Evolutionary conservation across 208 protist genomes (phyloP), one percentile per base, ranked within the genome.

Genomic region (Leishmania arabica): DNA sequence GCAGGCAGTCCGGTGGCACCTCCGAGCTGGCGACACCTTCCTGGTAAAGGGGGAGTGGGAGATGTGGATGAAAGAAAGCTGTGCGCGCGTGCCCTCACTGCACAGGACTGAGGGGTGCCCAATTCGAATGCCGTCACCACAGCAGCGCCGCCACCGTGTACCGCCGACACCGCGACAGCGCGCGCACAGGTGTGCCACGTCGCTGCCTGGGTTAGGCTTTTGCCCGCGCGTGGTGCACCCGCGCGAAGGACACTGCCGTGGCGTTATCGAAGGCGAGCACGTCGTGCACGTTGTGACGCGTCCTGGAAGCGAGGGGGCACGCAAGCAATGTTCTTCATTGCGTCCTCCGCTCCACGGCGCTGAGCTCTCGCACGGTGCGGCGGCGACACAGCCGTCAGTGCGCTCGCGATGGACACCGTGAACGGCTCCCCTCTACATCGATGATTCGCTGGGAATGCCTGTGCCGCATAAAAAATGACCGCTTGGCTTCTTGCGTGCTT

Each of bases 251-350:
- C 45, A 34, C 42, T 73, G 68, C 68, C 45, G 68, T 34, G 8
- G 21, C 21, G 49, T 54, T 31, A 27, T 31, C 15, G 42, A 66
- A 37, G 74, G 74, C 13, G 56, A 69, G 19, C 74, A 78, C 21
- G 56, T 62, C n/a, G 4, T 78, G 75, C 75, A 70, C 42, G 51
- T 70, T 19, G 37, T 70, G 75, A 31, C 4, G 51, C 56, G 24
- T 37, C 21, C 9, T 34, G 58, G 27, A 58, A 37, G 15, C 54
- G 40, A 78, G 56, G 75, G 70, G 34, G 45, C 75, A 34, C 21
- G 1, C 11, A 58, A 17, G 42, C 31, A 17, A 37, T 78, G 60
- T 27, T 47, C 75, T 37, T 27, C 60, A 31, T 64, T 78, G 51
- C 21, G 37, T 21, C 54, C 34, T 21, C 27, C 42, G 75, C 64